Percentiles rank a stretch among this genome's conserved stretches.
These are phyloP conservation scores for Glycyrrhiza uralensis DNA, from an alignment of 306 rosid genomes.

Conservation along the genomic window DNA sequence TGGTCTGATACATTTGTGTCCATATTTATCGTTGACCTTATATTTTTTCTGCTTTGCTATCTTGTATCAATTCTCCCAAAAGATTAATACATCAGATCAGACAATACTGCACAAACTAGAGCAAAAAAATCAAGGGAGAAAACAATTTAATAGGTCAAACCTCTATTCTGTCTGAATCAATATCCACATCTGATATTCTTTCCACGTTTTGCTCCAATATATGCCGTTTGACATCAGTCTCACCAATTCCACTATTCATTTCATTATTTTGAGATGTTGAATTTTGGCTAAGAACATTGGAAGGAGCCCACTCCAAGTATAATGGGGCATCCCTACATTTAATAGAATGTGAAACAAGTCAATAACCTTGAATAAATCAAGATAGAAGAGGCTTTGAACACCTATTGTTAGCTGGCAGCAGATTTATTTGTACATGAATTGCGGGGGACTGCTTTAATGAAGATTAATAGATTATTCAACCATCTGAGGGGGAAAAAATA, in stretches of 20 bases:
- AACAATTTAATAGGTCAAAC: conserved; percentile 40
- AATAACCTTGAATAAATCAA: conserved; percentile 14
- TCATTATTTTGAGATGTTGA: conserved; percentile 42
- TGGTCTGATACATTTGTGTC: not conserved
- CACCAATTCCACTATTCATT: conserved; percentile 43
- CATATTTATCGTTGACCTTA: not conserved
- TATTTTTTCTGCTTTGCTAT: not conserved
- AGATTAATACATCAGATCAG: conserved; percentile 11
- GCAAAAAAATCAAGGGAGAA: not conserved
- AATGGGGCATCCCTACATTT: conserved; percentile 77
- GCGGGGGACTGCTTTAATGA: not conserved
- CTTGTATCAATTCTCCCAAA: not conserved
- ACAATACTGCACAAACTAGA: not conserved
- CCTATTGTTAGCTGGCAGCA: not conserved
- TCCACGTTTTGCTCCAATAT: conserved; percentile 60
- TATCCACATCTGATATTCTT: conserved; percentile 57
- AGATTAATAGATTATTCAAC: not conserved
- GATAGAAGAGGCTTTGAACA: not conserved
- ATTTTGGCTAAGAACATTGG: conserved; percentile 56
- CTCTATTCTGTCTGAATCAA: conserved; percentile 91
- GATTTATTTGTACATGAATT: not conserved
- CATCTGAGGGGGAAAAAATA: not conserved
- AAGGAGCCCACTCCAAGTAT: conserved; percentile 97
- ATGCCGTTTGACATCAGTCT: conserved; percentile 60
- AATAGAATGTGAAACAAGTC: conserved; percentile 19